Base-by-base conservation (phyloP, 495 filamentous ascomycete species). In the Hypoxylon intermedium region DNA sequence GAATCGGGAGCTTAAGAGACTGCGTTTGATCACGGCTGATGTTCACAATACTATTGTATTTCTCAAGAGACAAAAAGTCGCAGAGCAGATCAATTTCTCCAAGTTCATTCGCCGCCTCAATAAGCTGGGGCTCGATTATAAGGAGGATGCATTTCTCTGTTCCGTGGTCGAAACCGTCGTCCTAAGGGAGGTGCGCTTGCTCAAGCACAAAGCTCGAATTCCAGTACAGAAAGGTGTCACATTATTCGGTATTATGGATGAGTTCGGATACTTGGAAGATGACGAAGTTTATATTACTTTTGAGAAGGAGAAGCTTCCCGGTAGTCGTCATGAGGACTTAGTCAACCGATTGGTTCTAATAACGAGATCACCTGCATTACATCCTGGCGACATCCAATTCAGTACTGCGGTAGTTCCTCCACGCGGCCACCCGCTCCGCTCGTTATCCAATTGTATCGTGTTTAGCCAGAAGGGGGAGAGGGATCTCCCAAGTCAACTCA, bases 221-320 rank as follows among this genome's bases (percentile, higher is more conserved):
- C 85, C 79, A 0, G 80, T 96, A 1, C 64, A 77, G 2, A 54
- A 86, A n/a, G 91, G 89, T 0, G 75, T 85, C 6, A 90, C 87
- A 0, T 74, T 94, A 0, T 90, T 87, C 58, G 91, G 91, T 3
- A 77, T 95, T 20, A 89, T 95, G 83, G 91, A 96, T 60, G 91
- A 96, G 72, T 91, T 88, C 1, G 84, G 82, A 0, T 77, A 75
- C 30, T 73, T 96, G 2, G 55, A 83, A 36, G 89, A 90, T 65
- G 83, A 83, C 0, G 75, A 93, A 56, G 76, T 93, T 0, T 91
- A 85, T 56, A 75, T 85, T 26, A 79, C 76, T 0, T 82, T 78
- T 34, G 74, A 84, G 9, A 42, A 61, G 6, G 19, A 59, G 5
- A 37, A 70, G 6, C 30, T 56, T 26, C 13, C 31, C 6, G 40